A percentile compares a stretch with the other conserved stretches of the same genome.
Evolutionary conservation across 2,329 filamentous ascomycete genomes (phyloP).

Genomic region (Colletotrichum acutatum): DNA sequence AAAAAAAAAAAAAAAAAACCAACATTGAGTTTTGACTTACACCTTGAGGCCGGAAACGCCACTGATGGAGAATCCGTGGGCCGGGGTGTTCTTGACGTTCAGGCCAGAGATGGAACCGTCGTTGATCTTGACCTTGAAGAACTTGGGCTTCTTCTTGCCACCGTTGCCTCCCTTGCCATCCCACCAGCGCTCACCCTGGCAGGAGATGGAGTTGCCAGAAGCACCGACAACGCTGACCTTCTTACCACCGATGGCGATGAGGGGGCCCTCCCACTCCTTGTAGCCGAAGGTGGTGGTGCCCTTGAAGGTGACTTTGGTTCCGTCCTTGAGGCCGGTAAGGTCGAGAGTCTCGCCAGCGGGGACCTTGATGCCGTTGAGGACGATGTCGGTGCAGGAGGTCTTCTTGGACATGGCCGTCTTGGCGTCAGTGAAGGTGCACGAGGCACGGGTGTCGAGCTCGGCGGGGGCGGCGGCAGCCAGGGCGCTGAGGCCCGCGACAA

Average conservation of each 20-base stretch:
- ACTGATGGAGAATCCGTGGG: constrained; percentile 55
- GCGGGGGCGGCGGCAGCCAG: constrained; percentile 40
- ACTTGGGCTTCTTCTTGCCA: constrained; percentile 72
- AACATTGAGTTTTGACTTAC: neutral
- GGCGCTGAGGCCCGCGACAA: constrained; percentile 41
- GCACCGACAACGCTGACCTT: constrained; percentile 64
- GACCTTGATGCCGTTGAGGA: constrained; percentile 63
- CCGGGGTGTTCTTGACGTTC: constrained; percentile 54
- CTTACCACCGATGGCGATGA: constrained; percentile 70
- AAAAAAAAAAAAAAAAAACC: no score
- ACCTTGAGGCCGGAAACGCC: constrained; percentile 50
- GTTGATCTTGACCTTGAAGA: constrained; percentile 61
- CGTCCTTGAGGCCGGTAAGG: constrained; percentile 61
- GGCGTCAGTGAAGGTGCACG: constrained; percentile 66
- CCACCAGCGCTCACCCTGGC: constrained; percentile 69
- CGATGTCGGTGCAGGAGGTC: constrained; percentile 64
- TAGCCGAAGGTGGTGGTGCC: constrained; percentile 75
- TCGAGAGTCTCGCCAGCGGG: constrained; percentile 70
- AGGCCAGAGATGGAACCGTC: constrained; percentile 50
- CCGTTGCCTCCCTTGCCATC: constrained; percentile 69
- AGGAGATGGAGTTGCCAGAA: constrained; percentile 63
- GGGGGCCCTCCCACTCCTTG: constrained; percentile 72
- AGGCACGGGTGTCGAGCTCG: constrained; percentile 35
- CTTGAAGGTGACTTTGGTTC: constrained; percentile 65
- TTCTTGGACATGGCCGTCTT: constrained; percentile 59